Percentiles rank a stretch among this genome's conserved stretches.
Evolutionary conservation across 2,329 filamentous ascomycete genomes (phyloP).

Genomic region (Colletotrichum brevisporum): DNA sequence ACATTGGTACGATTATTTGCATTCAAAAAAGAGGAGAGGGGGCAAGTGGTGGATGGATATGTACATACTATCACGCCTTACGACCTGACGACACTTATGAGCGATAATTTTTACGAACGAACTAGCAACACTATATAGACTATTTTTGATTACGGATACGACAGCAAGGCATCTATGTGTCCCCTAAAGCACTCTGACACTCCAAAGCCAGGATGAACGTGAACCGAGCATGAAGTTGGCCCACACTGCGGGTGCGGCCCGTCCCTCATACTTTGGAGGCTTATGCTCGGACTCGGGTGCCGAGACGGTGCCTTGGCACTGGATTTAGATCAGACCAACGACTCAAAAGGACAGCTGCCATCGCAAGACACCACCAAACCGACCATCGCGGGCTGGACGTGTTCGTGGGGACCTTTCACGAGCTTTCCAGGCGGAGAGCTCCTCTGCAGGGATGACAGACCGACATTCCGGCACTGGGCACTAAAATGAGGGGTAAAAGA

Average conservation of each 20-base stretch:
- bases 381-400: background rate
- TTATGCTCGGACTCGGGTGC: conserved; percentile 5
- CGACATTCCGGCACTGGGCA: conserved; percentile 20
- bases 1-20: conserved; percentile 10
- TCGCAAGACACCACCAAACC: background rate
- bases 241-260: conserved; percentile 22
- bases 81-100: conserved; percentile 39
- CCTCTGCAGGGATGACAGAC: conserved; percentile 24
- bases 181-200: background rate
- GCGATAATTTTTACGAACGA: conserved; percentile 3
- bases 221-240: conserved; percentile 16
- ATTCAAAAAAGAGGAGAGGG: conserved; percentile 24
- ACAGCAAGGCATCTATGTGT: background rate
- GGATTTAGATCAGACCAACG: conserved; percentile 4
- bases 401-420: background rate
- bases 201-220: conserved; percentile 23
- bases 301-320: background rate
- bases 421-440: background rate
- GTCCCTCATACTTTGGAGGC: conserved; percentile 17
- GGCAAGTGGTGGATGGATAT: conserved; percentile 27
- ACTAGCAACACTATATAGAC: background rate
- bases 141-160: background rate
- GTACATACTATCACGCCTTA: conserved; percentile 39
- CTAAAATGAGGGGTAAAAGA: conserved; percentile 28
- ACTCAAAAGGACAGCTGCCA: background rate